Evolutionary conservation across 805 yeast genomes (phyloP), one percentile per base, ranked within the genome.

Genomic region (Wickerhamomyces strasburgensis): DNA sequence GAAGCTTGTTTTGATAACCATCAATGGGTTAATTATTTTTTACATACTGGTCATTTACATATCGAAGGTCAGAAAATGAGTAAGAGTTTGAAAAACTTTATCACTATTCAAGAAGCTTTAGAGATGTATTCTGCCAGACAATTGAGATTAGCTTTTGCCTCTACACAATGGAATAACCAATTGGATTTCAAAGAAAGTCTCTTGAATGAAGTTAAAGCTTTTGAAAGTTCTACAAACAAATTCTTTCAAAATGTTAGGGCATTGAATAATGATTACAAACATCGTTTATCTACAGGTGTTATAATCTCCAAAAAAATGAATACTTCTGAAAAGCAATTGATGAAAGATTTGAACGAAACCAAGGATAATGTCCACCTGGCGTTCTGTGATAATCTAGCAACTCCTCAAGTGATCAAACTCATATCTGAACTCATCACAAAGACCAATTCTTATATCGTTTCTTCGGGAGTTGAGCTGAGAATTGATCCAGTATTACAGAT

Each of bases 21-120:
- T 34, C 98, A 93, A 64, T 93, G 99, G 99, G 86, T 93, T 38
- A 90, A 93, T 62, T 93, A 93, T 59, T 93, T 93, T 65, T 62
- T 93, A 61, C 99, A 93, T 61, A 87, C 95, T 29, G 99, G 99
- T 28, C 99, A 93, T 63, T 72, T 93, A 54, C 98, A 93, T 60
- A 93, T 93, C 49, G 97, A 93, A 62, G 99, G 99, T 15, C 97
- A 88, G 64, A 93, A 93, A 57, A 93, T 93, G 99, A 83, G 95
- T 33, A 93, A 93, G 65, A 82, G 94, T 30, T 70, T 93, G 56
- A 93, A 93, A 62, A 93, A 93, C 64, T 93, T 93, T 59, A 90
- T 93, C 56, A 88, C 98, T 9, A 87, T 93, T 49, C 84, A 83
- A 46, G 95, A 90, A 57, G 97, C 98, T 2, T 70, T 93, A 44